These are phyloP conservation scores for Senna tora DNA, from an alignment of 306 rosid genomes.

Conservation along the genomic window DNA sequence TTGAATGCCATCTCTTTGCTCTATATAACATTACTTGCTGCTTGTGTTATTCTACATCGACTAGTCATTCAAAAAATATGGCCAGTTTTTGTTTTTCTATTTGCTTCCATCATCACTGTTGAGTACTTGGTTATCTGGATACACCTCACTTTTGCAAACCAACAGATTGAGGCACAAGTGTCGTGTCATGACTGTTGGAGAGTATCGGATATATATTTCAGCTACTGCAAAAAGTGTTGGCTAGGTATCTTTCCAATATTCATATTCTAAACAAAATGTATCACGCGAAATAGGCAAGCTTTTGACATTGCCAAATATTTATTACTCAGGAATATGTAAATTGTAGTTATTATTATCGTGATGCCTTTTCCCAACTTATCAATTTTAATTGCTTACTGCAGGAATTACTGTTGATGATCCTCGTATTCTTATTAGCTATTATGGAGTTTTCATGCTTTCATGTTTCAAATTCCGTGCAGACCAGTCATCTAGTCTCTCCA, in stretches of 20 bases:
- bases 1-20: conserved; percentile 78
- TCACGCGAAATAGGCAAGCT: conserved; percentile 2
- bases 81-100: conserved; percentile 74
- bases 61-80: conserved; percentile 64
- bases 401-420: conserved; percentile 85
- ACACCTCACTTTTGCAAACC: conserved; percentile 49
- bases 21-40: conserved; percentile 74
- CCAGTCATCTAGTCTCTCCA: conserved; percentile 60
- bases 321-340: conserved; percentile 16
- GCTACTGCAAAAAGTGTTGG: conserved; percentile 83
- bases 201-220: conserved; percentile 61
- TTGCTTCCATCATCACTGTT: conserved; percentile 75
- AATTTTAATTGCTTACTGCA: conserved; percentile 41
- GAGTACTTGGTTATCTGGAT: conserved; percentile 86
- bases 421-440: conserved; percentile 77
- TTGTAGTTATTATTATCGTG: background rate
- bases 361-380: conserved; percentile 32
- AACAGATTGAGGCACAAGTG: conserved; percentile 42
- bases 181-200: conserved; percentile 80
- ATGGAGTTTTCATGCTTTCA: conserved; percentile 84
- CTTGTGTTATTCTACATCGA: conserved; percentile 75
- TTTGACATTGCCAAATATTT: conserved; percentile 23
- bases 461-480: conserved; percentile 91
- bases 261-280: conserved; percentile 23
- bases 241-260: conserved; percentile 61